Percentiles rank a stretch among this genome's conserved stretches.
Evolutionary conservation across 441 rosid genomes (phyloP).

Genomic region (Geranium incanum): DNA sequence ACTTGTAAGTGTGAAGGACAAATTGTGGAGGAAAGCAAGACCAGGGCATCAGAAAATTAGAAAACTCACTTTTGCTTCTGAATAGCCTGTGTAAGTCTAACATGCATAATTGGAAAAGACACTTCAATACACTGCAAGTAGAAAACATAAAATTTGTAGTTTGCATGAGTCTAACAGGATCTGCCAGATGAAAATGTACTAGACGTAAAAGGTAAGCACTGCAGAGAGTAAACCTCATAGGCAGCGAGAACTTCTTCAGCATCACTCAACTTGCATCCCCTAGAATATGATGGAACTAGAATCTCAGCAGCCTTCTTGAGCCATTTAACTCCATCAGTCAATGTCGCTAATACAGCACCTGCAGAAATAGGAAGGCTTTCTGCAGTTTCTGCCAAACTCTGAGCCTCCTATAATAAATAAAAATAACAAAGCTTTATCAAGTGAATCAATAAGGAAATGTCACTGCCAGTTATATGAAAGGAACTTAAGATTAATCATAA

Average conservation of each 20-base stretch:
- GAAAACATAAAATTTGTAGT: slow-evolving; percentile 9
- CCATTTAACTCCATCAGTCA: slow-evolving; percentile 49
- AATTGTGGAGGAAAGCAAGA: slow-evolving; percentile 11
- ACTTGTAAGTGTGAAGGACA: slow-evolving; percentile 2
- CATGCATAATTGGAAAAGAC: slow-evolving; percentile 37
- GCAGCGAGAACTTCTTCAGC: slow-evolving; percentile 49
- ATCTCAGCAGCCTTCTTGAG: slow-evolving; percentile 44
- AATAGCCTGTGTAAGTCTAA: slow-evolving; percentile 39
- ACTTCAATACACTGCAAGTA: slow-evolving; percentile 36
- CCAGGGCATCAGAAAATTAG: background rate
- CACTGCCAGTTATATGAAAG: background rate
- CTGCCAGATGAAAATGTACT: background rate
- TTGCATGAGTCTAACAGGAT: background rate
- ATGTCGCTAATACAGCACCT: slow-evolving; percentile 32
- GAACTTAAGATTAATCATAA: slow-evolving; percentile 2
- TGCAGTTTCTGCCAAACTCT: slow-evolving; percentile 35
- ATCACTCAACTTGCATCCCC: slow-evolving; percentile 40
- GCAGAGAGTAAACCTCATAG: slow-evolving; percentile 34
- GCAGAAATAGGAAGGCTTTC: slow-evolving; percentile 30
- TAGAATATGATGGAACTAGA: slow-evolving; percentile 28
- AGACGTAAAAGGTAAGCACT: background rate
- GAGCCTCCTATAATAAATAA: slow-evolving; percentile 44
- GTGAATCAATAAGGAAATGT: background rate
- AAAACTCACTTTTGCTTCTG: slow-evolving; percentile 48
- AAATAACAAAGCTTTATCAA: slow-evolving; percentile 6